Evolutionary conservation across 139 green algal genomes (phyloP).

Genomic region (Auxenochlorella protothecoides): DNA sequence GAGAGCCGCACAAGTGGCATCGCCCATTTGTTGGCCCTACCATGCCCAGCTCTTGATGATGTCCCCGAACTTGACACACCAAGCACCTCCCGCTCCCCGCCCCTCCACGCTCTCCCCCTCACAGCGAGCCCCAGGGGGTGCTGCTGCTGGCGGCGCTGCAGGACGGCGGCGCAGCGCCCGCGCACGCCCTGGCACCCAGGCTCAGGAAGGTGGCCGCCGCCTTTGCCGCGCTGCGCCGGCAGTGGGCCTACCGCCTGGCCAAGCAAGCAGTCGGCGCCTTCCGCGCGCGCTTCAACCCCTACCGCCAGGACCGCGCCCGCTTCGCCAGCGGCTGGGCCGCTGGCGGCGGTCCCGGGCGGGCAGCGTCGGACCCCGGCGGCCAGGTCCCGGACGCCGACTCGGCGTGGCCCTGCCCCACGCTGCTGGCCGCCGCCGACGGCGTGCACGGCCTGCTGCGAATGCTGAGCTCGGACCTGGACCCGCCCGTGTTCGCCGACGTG

Average conservation of each 20-base stretch:
- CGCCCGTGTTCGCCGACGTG: constrained; percentile 36
- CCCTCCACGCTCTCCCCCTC: background rate
- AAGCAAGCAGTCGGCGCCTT: constrained; percentile 31
- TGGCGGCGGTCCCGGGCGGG: background rate
- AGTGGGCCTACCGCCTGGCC: constrained; percentile 41
- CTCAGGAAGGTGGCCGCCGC: constrained; percentile 13
- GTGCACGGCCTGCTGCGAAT: constrained; percentile 20
- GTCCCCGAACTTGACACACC: too few species aligned
- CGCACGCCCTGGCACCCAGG: too few species aligned
- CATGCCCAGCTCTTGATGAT: too few species aligned
- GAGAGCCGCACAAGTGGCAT: background rate
- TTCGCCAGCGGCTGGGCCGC: background rate
- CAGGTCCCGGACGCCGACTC: background rate
- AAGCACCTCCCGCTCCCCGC: too few species aligned
- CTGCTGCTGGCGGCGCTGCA: constrained; percentile 15
- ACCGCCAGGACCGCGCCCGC: background rate
- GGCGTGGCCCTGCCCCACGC: background rate
- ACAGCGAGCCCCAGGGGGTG: constrained; percentile 16
- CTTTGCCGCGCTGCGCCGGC: constrained; percentile 19
- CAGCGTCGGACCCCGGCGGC: background rate
- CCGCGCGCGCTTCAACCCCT: constrained; percentile 4
- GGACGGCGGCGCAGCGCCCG: background rate
- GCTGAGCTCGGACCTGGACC: constrained; percentile 30
- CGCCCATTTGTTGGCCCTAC: background rate
- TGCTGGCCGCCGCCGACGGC: constrained; percentile 14